These are phyloP conservation scores for Candida xyloterini DNA, from an alignment of 805 yeast species.

Conservation along the genomic window DNA sequence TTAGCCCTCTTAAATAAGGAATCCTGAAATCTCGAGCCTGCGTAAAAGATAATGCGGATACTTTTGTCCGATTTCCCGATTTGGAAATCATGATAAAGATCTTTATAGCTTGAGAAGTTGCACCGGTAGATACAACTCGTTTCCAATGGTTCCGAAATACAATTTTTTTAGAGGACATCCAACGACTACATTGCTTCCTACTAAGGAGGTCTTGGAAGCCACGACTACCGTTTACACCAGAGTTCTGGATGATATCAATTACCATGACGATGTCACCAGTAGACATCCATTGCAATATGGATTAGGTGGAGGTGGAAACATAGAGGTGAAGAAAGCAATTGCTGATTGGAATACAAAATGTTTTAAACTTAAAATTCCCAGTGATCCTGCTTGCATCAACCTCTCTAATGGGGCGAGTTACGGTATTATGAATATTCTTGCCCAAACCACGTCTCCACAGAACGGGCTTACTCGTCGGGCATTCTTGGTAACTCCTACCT, in stretches of 20 bases:
- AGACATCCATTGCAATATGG: conserved; percentile 77
- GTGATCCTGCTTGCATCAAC: conserved; percentile 53
- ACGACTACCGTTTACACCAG: conserved; percentile 43
- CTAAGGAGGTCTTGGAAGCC: conserved; percentile 52
- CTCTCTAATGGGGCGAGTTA: conserved; percentile 81
- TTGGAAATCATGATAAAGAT: conserved; percentile 5
- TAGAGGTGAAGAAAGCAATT: conserved; percentile 53
- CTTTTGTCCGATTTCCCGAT: conserved; percentile 8
- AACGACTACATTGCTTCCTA: conserved; percentile 54
- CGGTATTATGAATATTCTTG: conserved; percentile 67
- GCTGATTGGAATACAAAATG: conserved; percentile 49
- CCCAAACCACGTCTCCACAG: conserved; percentile 60
- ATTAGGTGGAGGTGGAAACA: conserved; percentile 64
- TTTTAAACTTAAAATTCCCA: conserved; percentile 32
- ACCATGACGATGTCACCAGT: conserved; percentile 42
- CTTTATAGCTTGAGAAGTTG: background rate
- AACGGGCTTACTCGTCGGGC: conserved; percentile 63
- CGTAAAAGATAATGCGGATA: background rate
- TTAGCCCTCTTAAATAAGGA: conserved; percentile 6
- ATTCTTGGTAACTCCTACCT: conserved; percentile 78
- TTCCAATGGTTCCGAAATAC: conserved; percentile 11
- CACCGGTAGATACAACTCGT: too few relatives aligned
- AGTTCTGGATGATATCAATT: conserved; percentile 35
- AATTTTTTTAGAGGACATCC: conserved; percentile 85
- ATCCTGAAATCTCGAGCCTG: too few relatives aligned